Evolutionary conservation across 108 stramenopile species (phyloP).

Genomic region (Cylindrotheca closterium): DNA sequence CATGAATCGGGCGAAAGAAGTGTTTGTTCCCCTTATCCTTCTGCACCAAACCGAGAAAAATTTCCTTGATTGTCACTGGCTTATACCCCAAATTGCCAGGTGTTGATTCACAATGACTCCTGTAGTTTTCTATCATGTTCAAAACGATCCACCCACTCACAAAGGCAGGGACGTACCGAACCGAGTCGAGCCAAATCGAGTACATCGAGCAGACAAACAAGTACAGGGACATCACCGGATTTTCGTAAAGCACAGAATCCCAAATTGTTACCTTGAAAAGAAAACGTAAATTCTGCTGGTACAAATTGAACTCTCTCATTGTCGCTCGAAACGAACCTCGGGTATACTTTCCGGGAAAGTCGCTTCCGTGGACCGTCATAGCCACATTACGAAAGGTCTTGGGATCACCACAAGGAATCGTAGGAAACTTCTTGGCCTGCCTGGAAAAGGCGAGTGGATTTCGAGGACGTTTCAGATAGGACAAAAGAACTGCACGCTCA

Average conservation of each 20-base stretch:
- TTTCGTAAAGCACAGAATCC: slow-evolving; percentile 59
- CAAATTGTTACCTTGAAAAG: slow-evolving; percentile 37
- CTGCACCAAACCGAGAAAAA: slow-evolving; percentile 39
- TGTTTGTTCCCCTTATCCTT: slow-evolving; percentile 45
- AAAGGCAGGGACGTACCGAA: slow-evolving; percentile 55
- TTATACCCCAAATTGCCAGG: slow-evolving; percentile 49
- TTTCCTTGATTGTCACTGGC: slow-evolving; percentile 58
- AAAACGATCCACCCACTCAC: slow-evolving; percentile 51
- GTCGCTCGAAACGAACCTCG: slow-evolving; percentile 49
- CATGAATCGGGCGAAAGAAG: slow-evolving; percentile 42
- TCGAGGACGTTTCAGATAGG: slow-evolving; percentile 48
- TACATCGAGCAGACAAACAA: slow-evolving; percentile 72
- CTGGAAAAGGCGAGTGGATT: slow-evolving; percentile 37
- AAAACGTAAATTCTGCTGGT: slow-evolving; percentile 42
- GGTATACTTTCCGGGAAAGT: slow-evolving; percentile 61
- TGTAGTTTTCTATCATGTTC: slow-evolving; percentile 55
- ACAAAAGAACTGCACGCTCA: slow-evolving; percentile 45
- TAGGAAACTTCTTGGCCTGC: slow-evolving; percentile 40
- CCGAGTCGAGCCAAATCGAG: slow-evolving; percentile 55
- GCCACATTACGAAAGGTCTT: slow-evolving; percentile 65
- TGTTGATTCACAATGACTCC: slow-evolving; percentile 24
- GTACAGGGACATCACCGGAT: slow-evolving; percentile 60
- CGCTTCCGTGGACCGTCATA: slow-evolving; percentile 52
- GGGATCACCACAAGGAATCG: slow-evolving; percentile 59
- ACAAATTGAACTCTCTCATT: slow-evolving; percentile 54